A percentile compares a stretch with the other conserved stretches of the same genome.
Conservation (phyloP, 2,329 filamentous ascomycete genomes). For the Cephalotrichum gorgonifer region DNA sequence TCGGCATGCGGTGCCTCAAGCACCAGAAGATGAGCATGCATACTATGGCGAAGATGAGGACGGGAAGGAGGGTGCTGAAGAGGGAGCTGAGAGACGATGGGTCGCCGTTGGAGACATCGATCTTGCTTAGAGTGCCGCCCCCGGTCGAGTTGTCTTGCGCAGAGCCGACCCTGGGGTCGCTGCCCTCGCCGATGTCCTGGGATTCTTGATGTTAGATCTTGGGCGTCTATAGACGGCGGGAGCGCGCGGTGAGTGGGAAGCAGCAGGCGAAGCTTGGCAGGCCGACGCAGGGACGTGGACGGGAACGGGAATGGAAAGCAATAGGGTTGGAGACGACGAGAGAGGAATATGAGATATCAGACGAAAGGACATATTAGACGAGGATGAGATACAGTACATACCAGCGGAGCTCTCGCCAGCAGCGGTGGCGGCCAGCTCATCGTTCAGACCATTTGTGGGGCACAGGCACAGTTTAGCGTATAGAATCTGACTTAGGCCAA, state of each 20-base stretch:
- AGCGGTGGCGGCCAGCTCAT: slow-evolving; percentile 2
- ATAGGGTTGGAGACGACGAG: not conserved
- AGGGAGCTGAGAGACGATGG: slow-evolving; percentile 29
- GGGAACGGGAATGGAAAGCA: not conserved
- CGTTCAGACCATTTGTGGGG: not conserved
- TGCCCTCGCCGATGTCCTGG: slow-evolving; percentile 7
- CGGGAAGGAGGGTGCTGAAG: slow-evolving; percentile 42
- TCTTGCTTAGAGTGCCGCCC: slow-evolving; percentile 22
- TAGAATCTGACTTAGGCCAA: too few relatives aligned
- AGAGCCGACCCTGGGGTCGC: slow-evolving; percentile 32
- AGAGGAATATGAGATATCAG: not conserved
- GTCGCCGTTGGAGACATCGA: slow-evolving; percentile 22
- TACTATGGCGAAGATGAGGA: slow-evolving; percentile 34
- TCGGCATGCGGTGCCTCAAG: slow-evolving; percentile 33
- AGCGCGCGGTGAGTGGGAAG: not conserved
- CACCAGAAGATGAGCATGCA: slow-evolving; percentile 42
- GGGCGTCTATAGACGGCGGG: too few relatives aligned
- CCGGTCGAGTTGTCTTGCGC: slow-evolving; percentile 27
- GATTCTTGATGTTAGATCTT: not conserved
- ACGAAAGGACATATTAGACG: not conserved
- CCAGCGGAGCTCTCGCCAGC: slow-evolving; percentile 1
- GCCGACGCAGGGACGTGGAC: too few relatives aligned
- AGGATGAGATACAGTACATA: not conserved
- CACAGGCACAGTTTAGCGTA: too few relatives aligned
- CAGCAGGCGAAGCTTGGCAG: not conserved